phyloP scores from a whole-genome alignment of 345 rosid species.

The Aurinia saxatilis region DNA sequence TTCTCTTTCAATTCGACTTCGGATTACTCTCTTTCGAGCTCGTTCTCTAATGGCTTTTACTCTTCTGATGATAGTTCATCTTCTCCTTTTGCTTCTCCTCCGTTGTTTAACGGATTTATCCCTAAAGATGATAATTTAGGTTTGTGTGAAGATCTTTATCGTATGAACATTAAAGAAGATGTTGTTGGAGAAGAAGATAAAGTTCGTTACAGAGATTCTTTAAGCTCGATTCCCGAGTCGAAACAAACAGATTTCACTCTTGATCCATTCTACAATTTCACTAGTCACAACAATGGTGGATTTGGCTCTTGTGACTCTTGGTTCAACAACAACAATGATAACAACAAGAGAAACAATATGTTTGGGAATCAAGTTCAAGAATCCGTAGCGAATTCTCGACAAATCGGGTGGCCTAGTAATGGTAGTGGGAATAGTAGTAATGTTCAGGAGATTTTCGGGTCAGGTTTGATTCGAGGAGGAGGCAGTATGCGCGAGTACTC shows the following conservation, averaged over 20 bases:
- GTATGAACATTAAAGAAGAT: constrained; percentile 6
- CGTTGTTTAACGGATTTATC: constrained; percentile 1
- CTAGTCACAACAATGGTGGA: background rate
- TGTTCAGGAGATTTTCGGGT: constrained; percentile 3
- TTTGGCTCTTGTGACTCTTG: background rate
- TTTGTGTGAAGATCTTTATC: constrained; percentile 19
- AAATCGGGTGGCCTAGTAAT: constrained; percentile 16
- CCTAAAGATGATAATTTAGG: constrained; percentile 9
- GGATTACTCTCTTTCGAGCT: constrained; percentile 33
- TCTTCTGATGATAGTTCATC: constrained; percentile 33
- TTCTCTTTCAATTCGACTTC: constrained; percentile 31
- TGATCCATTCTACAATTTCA: background rate
- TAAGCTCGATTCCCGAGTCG: constrained; percentile 4
- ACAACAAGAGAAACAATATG: constrained; percentile 17
- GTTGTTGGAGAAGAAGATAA: constrained; percentile 1
- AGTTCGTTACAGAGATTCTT: background rate
- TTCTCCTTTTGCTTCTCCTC: constrained; percentile 36
- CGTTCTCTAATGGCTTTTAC: constrained; percentile 30
- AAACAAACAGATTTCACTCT: background rate
- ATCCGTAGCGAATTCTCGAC: background rate
- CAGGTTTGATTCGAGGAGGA: background rate
- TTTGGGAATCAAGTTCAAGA: constrained; percentile 4
- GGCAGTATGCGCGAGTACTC: background rate
- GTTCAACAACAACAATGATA: constrained; percentile 9
- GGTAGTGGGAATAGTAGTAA: background rate